Percentiles rank a stretch among this genome's conserved stretches.
These are phyloP conservation scores for Nyssa sinensis DNA, from an alignment of 148 eudicot genomes.

Conservation along the genomic window DNA sequence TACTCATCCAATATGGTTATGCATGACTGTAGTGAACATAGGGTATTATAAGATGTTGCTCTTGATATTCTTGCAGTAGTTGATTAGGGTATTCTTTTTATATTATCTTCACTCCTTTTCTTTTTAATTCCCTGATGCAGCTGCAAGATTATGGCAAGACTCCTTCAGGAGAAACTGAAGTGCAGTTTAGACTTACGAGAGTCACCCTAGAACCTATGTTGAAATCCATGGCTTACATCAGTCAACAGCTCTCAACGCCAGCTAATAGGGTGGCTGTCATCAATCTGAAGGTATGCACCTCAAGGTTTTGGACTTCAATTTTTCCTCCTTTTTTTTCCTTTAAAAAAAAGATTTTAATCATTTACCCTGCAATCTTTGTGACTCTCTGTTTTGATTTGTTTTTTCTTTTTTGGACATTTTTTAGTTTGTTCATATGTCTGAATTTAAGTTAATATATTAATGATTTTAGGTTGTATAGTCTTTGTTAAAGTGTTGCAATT, in stretches of 20 bases:
- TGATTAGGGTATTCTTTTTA: not conserved
- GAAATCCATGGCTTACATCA: constrained; percentile 33
- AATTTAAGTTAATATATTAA: not conserved
- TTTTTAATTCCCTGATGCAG: constrained; percentile 19
- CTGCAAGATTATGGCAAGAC: constrained; percentile 32
- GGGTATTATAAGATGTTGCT: not conserved
- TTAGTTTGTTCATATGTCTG: not conserved
- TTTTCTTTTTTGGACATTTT: not conserved
- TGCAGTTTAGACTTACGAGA: constrained; percentile 32
- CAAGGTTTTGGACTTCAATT: constrained; percentile 14
- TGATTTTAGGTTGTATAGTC: not conserved
- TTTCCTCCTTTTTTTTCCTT: not conserved
- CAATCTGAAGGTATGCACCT: constrained; percentile 30
- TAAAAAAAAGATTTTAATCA: no score
- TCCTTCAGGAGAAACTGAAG: constrained; percentile 31
- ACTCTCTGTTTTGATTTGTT: not conserved
- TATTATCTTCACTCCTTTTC: constrained; percentile 1
- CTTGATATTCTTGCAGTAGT: not conserved
- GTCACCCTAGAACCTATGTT: constrained; percentile 42
- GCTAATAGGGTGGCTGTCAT: constrained; percentile 36
- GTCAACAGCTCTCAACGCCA: constrained; percentile 31
- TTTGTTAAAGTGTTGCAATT: not conserved
- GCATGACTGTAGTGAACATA: not conserved
- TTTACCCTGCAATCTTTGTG: not conserved
- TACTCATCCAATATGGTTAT: no score